These are phyloP conservation scores for Alternaria arborescens DNA, from an alignment of 2,329 filamentous ascomycete genomes.

Conservation along the genomic window DNA sequence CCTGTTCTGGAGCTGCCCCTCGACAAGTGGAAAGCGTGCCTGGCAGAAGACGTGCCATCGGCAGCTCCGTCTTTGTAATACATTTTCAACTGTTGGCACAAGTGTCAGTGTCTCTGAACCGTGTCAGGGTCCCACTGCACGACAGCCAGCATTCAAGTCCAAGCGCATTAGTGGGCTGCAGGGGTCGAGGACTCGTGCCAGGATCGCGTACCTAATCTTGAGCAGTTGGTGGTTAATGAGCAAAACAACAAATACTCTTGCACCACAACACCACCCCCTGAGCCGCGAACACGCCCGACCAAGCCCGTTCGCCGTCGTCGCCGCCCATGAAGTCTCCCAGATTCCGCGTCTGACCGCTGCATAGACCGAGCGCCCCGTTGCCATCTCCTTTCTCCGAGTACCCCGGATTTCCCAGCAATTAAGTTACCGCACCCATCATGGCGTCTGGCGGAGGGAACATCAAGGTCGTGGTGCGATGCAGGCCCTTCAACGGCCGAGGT, in stretches of 20 bases:
- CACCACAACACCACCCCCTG: constrained; percentile 36
- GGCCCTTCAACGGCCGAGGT: constrained; percentile 97
- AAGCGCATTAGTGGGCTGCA: constrained; percentile 14
- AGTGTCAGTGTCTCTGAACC: constrained; percentile 1
- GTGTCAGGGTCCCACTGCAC: constrained; percentile 14
- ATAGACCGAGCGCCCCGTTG: constrained; percentile 20
- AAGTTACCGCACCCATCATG: constrained; percentile 57
- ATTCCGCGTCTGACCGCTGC: constrained; percentile 34
- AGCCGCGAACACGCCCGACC: constrained; percentile 15
- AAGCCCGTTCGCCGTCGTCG: constrained; percentile 8
- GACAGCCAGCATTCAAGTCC: constrained; percentile 5
- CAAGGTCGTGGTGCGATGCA: constrained; percentile 97
- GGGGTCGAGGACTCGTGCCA: constrained; percentile 21
- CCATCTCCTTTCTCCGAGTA: constrained; percentile 24
- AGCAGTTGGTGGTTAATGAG: constrained; percentile 30
- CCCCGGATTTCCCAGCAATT: constrained; percentile 11
- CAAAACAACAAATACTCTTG: constrained; percentile 26
- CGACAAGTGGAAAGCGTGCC: not conserved
- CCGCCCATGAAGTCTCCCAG: constrained; percentile 43
- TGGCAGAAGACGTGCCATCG: not conserved
- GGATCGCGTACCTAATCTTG: constrained; percentile 40
- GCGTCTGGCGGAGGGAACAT: constrained; percentile 90
- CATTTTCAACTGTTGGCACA: not conserved
- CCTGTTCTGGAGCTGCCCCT: constrained; percentile 1
- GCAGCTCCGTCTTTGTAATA: not conserved